Conservation (phyloP, 164 flowering plant species). For the Vitis rotundifolia region DNA sequence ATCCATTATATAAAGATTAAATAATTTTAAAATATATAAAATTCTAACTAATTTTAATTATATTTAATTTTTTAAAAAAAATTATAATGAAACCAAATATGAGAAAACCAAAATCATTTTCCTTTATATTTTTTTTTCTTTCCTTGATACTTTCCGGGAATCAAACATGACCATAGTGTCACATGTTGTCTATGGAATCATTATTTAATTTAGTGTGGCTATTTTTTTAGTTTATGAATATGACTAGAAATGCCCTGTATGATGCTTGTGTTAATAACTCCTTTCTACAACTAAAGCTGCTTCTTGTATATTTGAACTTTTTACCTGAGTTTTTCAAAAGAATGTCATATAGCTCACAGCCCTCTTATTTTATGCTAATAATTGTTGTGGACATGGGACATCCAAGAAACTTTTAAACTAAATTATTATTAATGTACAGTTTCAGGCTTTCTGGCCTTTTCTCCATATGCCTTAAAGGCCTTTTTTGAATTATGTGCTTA, state of each 20-base stretch:
- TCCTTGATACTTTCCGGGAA: too few species aligned
- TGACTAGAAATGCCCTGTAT: neutral
- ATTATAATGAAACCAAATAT: too few species aligned
- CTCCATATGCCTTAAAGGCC: neutral
- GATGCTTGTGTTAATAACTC: neutral
- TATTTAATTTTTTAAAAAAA: too few species aligned
- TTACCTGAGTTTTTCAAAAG: neutral
- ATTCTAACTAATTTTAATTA: too few species aligned
- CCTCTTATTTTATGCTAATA: constrained; percentile 1
- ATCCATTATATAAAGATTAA: too few species aligned
- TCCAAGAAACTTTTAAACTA: neutral
- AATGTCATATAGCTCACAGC: too few species aligned
- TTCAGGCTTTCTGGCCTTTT: constrained; percentile 7
- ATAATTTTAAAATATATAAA: too few species aligned
- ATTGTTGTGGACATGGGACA: neutral
- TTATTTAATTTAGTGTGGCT: neutral
- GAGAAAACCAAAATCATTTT: too few species aligned
- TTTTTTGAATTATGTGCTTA: too few species aligned
- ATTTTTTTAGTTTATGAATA: neutral
- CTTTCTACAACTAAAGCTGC: neutral
- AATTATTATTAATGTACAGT: constrained; percentile 5
- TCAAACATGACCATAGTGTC: neutral
- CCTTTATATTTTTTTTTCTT: too few species aligned
- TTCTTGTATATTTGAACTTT: neutral
- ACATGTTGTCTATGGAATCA: neutral